Conservation (phyloP, 2,329 filamentous ascomycete genomes). For the Fusarium armeniacum region DNA sequence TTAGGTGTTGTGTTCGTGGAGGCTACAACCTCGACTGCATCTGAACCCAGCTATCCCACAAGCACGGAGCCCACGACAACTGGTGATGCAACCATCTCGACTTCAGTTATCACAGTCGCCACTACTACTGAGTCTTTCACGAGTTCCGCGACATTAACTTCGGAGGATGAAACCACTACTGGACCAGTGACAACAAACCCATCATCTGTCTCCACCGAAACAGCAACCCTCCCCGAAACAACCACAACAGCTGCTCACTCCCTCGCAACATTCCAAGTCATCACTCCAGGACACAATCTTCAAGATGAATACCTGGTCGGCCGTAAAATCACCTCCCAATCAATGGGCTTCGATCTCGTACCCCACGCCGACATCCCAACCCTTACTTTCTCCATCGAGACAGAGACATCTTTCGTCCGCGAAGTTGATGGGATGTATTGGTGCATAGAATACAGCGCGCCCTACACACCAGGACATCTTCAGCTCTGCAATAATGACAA, state of each 20-base stretch:
- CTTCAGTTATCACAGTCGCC: background rate
- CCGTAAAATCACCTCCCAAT: fast-evolving
- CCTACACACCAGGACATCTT: no score
- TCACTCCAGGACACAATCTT: background rate
- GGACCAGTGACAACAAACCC: no score
- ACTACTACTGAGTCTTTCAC: background rate
- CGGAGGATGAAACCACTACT: no score
- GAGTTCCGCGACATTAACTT: fast-evolving
- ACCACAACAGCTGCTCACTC: background rate
- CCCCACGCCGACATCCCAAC: background rate
- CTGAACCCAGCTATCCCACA: background rate
- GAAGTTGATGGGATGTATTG: background rate
- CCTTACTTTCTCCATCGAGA: background rate
- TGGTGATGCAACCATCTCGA: background rate
- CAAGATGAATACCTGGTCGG: background rate
- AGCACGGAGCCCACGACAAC: background rate
- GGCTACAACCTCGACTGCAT: background rate
- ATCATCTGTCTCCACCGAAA: no score
- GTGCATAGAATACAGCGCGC: background rate
- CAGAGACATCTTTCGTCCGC: background rate
- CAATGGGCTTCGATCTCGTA: background rate
- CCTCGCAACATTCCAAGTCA: background rate
- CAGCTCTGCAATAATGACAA: background rate
- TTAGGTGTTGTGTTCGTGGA: background rate
- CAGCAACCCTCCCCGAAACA: background rate